These are phyloP conservation scores for Pyrrhoderma noxium DNA, from an alignment of 1,284 basidiomycete species.

Conservation along the genomic window DNA sequence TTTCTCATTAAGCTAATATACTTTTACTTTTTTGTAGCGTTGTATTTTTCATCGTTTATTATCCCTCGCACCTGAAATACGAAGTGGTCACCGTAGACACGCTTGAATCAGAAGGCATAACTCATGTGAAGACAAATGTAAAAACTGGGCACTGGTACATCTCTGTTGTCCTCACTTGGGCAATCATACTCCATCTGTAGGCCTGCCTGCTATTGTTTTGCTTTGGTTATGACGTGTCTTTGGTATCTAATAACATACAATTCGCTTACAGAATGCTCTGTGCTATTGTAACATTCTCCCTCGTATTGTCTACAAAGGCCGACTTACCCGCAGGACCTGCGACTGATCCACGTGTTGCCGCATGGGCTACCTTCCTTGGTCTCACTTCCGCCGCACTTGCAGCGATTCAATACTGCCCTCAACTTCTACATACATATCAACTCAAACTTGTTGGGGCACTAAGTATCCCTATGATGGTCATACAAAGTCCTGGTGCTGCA, in stretches of 20 bases:
- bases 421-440: slow-evolving; percentile 75
- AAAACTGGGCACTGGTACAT: slow-evolving; percentile 67
- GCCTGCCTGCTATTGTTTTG: slow-evolving; percentile 27
- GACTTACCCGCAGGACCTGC: slow-evolving; percentile 31
- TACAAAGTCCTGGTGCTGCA: slow-evolving; percentile 89
- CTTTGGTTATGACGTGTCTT: background rate
- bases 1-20: slow-evolving; percentile 1
- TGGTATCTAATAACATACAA: slow-evolving; percentile 7
- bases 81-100: slow-evolving; percentile 37
- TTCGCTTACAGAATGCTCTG: slow-evolving; percentile 40
- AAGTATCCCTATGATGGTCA: slow-evolving; percentile 90
- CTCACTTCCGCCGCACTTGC: slow-evolving; percentile 76
- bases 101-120: slow-evolving; percentile 22
- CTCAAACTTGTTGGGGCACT: slow-evolving; percentile 84
- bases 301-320: slow-evolving; percentile 41
- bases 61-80: slow-evolving; percentile 78
- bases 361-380: slow-evolving; percentile 86
- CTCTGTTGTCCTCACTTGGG: slow-evolving; percentile 68
- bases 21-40: slow-evolving; percentile 53
- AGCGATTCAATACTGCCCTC: slow-evolving; percentile 81
- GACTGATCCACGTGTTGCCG: slow-evolving; percentile 34
- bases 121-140: slow-evolving; percentile 40
- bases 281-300: slow-evolving; percentile 45
- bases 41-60: slow-evolving; percentile 89
- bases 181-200: slow-evolving; percentile 70